Percentiles rank a stretch among this genome's conserved stretches.
phyloP scores from a whole-genome alignment of 2,329 filamentous ascomycete species.

The Helotiales sp. region DNA sequence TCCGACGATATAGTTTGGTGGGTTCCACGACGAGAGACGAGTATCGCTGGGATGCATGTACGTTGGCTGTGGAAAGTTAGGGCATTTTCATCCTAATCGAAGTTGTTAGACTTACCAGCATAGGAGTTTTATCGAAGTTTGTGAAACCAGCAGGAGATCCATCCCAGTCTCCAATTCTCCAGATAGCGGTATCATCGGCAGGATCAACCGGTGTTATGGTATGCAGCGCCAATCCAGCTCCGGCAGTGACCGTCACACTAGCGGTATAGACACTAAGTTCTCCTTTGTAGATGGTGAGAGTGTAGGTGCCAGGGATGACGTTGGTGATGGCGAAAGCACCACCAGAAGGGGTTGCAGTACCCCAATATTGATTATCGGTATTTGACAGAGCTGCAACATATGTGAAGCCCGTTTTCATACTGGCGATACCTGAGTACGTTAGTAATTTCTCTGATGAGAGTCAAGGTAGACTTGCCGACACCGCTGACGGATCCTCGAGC shows the following conservation, averaged over 20 bases:
- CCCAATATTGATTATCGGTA: conserved; percentile 63
- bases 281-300: conserved; percentile 64
- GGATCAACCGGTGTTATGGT: conserved; percentile 30
- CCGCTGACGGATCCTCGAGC: conserved; percentile 10
- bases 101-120: conserved; percentile 1
- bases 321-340: conserved; percentile 62
- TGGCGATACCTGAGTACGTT: conserved; percentile 2
- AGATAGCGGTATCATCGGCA: conserved; percentile 35
- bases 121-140: conserved; percentile 13
- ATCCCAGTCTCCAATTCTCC: conserved; percentile 41
- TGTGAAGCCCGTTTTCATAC: conserved; percentile 15
- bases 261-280: conserved; percentile 55
- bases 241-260: conserved; percentile 50
- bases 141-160: conserved; percentile 37
- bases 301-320: conserved; percentile 69
- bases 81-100: no score
- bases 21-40: conserved; percentile 9
- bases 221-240: conserved; percentile 37
- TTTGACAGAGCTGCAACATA: conserved; percentile 45
- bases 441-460: background rate
- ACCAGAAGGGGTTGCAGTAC: conserved; percentile 48
- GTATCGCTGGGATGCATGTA: conserved; percentile 34
- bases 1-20: conserved; percentile 34
- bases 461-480: background rate
- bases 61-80: conserved; percentile 34